Percentiles rank a stretch among this genome's conserved stretches.
phyloP scores from a whole-genome alignment of 345 rosid species.

The Linum tenue region DNA sequence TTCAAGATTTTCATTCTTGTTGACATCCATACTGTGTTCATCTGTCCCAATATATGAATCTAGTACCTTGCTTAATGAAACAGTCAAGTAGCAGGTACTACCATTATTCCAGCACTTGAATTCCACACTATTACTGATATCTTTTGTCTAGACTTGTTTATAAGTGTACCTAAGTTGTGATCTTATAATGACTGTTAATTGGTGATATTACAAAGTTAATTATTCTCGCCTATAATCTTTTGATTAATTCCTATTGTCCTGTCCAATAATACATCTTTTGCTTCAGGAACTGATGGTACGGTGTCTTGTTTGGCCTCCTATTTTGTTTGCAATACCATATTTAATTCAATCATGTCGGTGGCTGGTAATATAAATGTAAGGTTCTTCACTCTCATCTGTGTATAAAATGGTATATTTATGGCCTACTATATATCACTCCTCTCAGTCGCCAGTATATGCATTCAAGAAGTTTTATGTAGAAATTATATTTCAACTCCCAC shows the following conservation, averaged over 20 bases:
- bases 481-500: not conserved
- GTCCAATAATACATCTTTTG: constrained; percentile 7
- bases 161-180: not conserved
- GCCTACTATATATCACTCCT: not conserved
- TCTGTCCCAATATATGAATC: not conserved
- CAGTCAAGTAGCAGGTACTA: no score
- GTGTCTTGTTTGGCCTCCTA: constrained; percentile 89
- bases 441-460: not conserved
- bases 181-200: not conserved
- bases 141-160: not conserved
- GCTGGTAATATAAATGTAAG: constrained; percentile 77
- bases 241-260: not conserved
- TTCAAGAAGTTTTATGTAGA: not conserved
- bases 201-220: not conserved
- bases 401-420: not conserved
- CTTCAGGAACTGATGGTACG: constrained; percentile 91
- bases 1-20: not conserved
- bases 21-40: not conserved
- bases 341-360: constrained; percentile 51
- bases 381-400: not conserved
- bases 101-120: not conserved
- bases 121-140: not conserved
- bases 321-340: constrained; percentile 81
- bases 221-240: not conserved
- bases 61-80: not conserved